phyloP scores from a whole-genome alignment of 768 basidiomycete genomes.

The Suillus hirtellus region DNA sequence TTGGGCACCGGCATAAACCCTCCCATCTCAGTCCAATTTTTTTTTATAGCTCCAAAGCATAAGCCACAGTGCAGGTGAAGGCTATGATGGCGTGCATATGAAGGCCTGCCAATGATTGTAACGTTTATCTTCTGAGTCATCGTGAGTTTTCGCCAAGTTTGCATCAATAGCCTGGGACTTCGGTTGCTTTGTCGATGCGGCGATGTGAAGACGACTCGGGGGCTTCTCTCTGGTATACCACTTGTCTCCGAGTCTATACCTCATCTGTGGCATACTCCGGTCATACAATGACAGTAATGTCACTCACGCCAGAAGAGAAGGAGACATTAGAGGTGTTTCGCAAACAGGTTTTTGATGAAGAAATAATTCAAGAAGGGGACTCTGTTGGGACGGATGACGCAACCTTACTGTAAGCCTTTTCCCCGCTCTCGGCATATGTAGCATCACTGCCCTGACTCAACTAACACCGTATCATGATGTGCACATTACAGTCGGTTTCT shows the following conservation, averaged over 20 bases:
- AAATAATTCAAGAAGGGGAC: slow-evolving; percentile 58
- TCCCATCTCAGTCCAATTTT: too few species aligned
- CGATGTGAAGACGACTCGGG: background rate
- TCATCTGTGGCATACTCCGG: background rate
- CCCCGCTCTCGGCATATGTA: background rate
- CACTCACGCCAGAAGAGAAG: slow-evolving; percentile 27
- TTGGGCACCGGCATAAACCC: too few species aligned
- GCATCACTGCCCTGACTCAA: background rate
- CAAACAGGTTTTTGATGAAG: slow-evolving; percentile 50
- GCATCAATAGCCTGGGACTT: background rate
- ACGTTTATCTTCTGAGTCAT: background rate
- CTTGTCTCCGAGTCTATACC: background rate
- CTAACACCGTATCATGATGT: slow-evolving; percentile 2
- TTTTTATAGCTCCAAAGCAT: too few species aligned
- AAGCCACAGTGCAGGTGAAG: too few species aligned
- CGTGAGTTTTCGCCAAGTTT: slow-evolving; percentile 2
- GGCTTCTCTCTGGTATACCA: background rate
- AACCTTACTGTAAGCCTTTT: slow-evolving; percentile 53
- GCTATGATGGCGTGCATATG: too few species aligned
- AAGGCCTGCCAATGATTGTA: background rate
- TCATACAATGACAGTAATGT: background rate
- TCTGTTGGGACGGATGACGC: slow-evolving; percentile 60
- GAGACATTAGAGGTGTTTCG: slow-evolving; percentile 53
- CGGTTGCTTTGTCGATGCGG: background rate
- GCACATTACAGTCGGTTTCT: slow-evolving; percentile 59